Percentiles rank a stretch among this genome's conserved stretches.
These are phyloP conservation scores for Aspergillus awamori DNA, from an alignment of 2,329 filamentous ascomycete species.

Conservation along the genomic window DNA sequence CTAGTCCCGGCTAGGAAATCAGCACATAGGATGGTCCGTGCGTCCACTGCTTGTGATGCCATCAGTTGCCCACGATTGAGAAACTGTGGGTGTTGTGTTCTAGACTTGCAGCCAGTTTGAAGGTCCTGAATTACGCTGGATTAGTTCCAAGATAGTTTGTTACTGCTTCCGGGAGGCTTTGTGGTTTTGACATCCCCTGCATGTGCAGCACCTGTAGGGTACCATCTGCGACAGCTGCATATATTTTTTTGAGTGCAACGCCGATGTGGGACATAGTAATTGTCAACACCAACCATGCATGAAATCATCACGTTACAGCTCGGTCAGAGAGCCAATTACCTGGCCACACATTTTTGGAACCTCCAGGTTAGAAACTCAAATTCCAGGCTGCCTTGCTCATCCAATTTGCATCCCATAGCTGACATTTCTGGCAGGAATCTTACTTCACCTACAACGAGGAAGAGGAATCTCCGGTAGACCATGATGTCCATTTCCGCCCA, in stretches of 20 bases:
- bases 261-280: background rate
- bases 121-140: background rate
- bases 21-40: slow-evolving; percentile 10
- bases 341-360: slow-evolving; percentile 98
- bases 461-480: slow-evolving; percentile 69
- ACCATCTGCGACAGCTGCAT: slow-evolving; percentile 8
- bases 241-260: slow-evolving; percentile 2
- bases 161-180: background rate
- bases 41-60: slow-evolving; percentile 10
- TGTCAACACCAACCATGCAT: slow-evolving; percentile 64
- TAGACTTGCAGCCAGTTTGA: background rate
- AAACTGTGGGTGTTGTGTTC: background rate
- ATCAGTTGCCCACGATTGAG: background rate
- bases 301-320: slow-evolving; percentile 94
- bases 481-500: slow-evolving; percentile 85
- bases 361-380: slow-evolving; percentile 66
- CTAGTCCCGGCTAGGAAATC: slow-evolving; percentile 11
- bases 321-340: slow-evolving; percentile 88
- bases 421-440: slow-evolving; percentile 68
- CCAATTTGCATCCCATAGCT: slow-evolving; percentile 5
- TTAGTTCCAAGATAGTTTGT: background rate
- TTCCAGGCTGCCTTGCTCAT: background rate
- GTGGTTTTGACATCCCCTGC: background rate
- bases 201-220: background rate
- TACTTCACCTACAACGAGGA: slow-evolving; percentile 87